These are phyloP conservation scores for Garcia nutans DNA, from an alignment of 345 rosid genomes.

Conservation along the genomic window DNA sequence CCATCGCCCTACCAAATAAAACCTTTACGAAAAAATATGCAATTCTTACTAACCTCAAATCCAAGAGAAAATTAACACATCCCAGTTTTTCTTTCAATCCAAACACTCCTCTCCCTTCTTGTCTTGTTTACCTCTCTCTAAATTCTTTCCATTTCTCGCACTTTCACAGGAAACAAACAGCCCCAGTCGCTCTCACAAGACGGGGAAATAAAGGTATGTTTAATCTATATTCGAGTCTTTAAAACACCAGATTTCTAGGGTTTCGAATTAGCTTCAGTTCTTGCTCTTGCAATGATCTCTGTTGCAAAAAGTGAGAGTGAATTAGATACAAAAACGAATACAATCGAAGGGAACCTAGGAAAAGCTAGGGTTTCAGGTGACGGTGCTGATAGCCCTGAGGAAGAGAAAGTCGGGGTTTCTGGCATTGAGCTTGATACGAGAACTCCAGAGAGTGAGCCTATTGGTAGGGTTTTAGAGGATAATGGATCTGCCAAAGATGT, in stretches of 20 bases:
- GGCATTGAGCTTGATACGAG: slow-evolving; percentile 23
- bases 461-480: slow-evolving; percentile 25
- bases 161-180: slow-evolving; percentile 6
- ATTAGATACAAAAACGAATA: slow-evolving; percentile 21
- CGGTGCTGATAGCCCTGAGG: slow-evolving; percentile 13
- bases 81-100: slow-evolving; percentile 28
- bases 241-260: slow-evolving; percentile 20
- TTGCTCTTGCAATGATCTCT: slow-evolving; percentile 27
- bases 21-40: not conserved
- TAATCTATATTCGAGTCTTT: not conserved
- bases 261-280: slow-evolving; percentile 16
- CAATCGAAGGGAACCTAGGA: slow-evolving; percentile 20
- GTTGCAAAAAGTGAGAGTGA: slow-evolving; percentile 21
- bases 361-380: slow-evolving; percentile 28
- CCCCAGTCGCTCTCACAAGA: not conserved
- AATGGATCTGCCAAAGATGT: slow-evolving; percentile 22
- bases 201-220: slow-evolving; percentile 25
- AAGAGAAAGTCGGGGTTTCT: slow-evolving; percentile 26
- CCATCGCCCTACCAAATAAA: not conserved
- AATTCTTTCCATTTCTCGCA: not conserved
- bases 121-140: not conserved
- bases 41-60: not conserved
- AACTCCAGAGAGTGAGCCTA: slow-evolving; percentile 16
- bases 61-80: not conserved
- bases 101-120: slow-evolving; percentile 11